Evolutionary conservation across 805 yeast genomes (phyloP).

Genomic region (Ogataea corticis): DNA sequence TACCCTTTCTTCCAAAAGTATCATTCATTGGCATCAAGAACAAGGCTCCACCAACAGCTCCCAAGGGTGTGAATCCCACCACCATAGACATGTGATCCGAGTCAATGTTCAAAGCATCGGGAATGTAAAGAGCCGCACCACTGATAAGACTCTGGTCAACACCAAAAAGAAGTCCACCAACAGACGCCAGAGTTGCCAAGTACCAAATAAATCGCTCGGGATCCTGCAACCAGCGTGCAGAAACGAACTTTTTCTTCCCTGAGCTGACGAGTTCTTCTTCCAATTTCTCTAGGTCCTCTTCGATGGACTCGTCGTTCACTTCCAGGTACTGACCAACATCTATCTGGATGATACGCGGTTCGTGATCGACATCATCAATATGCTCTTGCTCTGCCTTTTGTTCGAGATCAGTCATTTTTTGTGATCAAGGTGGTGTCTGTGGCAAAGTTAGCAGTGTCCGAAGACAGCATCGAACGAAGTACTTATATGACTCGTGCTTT

Average conservation of each 20-base stretch:
- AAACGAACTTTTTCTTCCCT: conserved; percentile 9
- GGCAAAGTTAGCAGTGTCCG: too few species aligned
- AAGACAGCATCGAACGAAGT: too few species aligned
- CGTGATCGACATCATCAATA: conserved; percentile 4
- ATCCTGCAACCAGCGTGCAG: conserved; percentile 13
- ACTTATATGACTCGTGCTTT: too few species aligned
- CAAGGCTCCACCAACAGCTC: conserved; percentile 63
- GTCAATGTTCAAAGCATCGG: conserved; percentile 7
- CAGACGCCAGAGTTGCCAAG: conserved; percentile 15
- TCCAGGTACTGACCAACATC: conserved; percentile 17
- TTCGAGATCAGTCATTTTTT: conserved; percentile 2
- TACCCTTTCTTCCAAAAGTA: conserved; percentile 51
- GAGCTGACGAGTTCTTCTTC: conserved; percentile 9
- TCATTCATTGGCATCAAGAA: conserved; percentile 57
- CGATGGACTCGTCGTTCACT: conserved; percentile 9
- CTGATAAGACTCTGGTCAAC: conserved; percentile 17
- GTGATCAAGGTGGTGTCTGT: too few species aligned
- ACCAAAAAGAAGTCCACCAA: conserved; percentile 17
- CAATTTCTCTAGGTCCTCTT: conserved; percentile 5
- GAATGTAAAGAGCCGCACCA: conserved; percentile 14
- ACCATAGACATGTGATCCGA: conserved; percentile 14
- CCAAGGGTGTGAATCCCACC: conserved; percentile 54
- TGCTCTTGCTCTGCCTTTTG: conserved; percentile 10
- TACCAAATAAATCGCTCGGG: conserved; percentile 16
- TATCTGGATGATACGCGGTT: conserved; percentile 8